Percentiles rank a stretch among this genome's conserved stretches.
Conservation (phyloP, 495 filamentous ascomycete species). For the Tricharina praecox region DNA sequence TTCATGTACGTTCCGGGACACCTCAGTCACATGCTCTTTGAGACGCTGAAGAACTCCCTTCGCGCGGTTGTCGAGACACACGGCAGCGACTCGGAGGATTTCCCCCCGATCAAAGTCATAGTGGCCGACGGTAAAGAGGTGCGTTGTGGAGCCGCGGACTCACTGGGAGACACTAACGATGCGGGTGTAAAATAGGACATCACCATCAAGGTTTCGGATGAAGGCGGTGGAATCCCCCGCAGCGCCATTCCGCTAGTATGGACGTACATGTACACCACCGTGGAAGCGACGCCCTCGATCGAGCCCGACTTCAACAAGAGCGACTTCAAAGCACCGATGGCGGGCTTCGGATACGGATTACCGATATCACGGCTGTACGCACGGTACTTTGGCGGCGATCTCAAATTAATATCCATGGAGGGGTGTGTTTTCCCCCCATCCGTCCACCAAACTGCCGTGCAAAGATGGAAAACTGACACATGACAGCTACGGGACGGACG, state of each 20-base stretch:
- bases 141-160: neutral
- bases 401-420: slow-evolving; percentile 98
- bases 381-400: slow-evolving; percentile 88
- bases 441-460: neutral
- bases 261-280: slow-evolving; percentile 99
- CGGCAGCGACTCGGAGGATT: slow-evolving; percentile 84
- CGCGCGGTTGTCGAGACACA: slow-evolving; percentile 93
- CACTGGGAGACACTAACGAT: neutral
- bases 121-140: slow-evolving; percentile 84
- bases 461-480: neutral
- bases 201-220: slow-evolving; percentile 92
- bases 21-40: slow-evolving; percentile 96
- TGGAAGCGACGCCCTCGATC: slow-evolving; percentile 82
- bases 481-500: slow-evolving; percentile 84
- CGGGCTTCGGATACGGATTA: slow-evolving; percentile 89
- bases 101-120: slow-evolving; percentile 90
- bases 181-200: slow-evolving; percentile 43
- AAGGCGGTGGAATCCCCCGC: slow-evolving; percentile 86
- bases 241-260: slow-evolving; percentile 87
- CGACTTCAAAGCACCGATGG: slow-evolving; percentile 99
- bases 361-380: slow-evolving; percentile 90
- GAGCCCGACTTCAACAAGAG: slow-evolving; percentile 98
- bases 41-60: slow-evolving; percentile 95
- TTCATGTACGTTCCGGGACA: slow-evolving; percentile 99
- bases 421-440: slow-evolving; percentile 45